These are phyloP conservation scores for Neurospora intermedia DNA, from an alignment of 495 filamentous ascomycete species.

Conservation along the genomic window DNA sequence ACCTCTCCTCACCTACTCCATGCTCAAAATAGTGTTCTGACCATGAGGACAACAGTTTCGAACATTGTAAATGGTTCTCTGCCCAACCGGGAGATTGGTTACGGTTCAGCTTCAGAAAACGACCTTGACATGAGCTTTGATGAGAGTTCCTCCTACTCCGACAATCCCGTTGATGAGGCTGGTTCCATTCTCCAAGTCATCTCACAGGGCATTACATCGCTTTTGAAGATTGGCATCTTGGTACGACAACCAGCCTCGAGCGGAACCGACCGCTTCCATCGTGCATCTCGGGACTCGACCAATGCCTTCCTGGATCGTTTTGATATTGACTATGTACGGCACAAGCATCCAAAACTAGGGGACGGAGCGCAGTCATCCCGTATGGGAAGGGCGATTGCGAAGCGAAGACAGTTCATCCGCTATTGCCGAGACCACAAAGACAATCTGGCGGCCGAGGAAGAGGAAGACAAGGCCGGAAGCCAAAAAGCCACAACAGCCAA, in stretches of 20 bases:
- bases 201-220: background rate
- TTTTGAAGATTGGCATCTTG: background rate
- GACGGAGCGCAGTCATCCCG: slow-evolving; percentile 8
- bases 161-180: background rate
- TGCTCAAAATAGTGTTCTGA: background rate
- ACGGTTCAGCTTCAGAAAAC: background rate
- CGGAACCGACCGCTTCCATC: background rate
- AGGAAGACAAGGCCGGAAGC: background rate
- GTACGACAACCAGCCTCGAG: background rate
- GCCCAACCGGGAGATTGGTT: background rate
- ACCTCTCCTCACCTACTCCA: too few relatives aligned
- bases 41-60: background rate
- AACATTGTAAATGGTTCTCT: background rate
- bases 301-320: background rate
- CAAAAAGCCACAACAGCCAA: background rate
- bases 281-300: background rate
- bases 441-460: slow-evolving; percentile 1
- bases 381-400: slow-evolving; percentile 20
- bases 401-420: slow-evolving; percentile 22
- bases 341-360: background rate
- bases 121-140: background rate
- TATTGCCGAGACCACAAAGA: slow-evolving; percentile 21
- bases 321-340: slow-evolving; percentile 2
- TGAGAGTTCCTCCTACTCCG: background rate
- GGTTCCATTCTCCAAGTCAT: background rate